A percentile compares a stretch with the other conserved stretches of the same genome.
These are phyloP conservation scores for Takashimella koratensis DNA, from an alignment of 1,284 basidiomycete species.

Conservation along the genomic window DNA sequence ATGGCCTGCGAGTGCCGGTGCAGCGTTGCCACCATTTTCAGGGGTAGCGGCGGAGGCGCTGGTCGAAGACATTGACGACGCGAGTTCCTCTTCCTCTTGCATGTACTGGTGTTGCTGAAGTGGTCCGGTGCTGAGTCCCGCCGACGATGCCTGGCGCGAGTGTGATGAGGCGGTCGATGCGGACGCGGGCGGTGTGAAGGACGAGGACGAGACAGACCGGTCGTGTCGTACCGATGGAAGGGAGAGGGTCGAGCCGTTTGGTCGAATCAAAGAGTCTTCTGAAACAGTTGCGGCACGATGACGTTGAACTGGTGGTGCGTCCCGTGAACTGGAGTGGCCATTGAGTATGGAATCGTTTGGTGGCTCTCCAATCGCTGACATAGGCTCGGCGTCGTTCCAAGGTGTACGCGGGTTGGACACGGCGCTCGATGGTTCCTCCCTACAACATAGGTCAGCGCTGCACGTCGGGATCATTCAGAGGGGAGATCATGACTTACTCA, in stretches of 20 bases:
- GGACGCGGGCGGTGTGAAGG: constrained; percentile 20
- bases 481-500: constrained; percentile 23
- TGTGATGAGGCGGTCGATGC: constrained; percentile 37
- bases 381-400: constrained; percentile 7
- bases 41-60: constrained; percentile 2
- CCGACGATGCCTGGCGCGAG: constrained; percentile 22
- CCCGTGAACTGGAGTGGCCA: no score
- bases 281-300: constrained; percentile 26
- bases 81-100: background rate
- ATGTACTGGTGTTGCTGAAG: background rate
- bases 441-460: constrained; percentile 7
- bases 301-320: constrained; percentile 4
- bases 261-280: constrained; percentile 23
- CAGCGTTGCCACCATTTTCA: background rate
- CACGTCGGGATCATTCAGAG: background rate
- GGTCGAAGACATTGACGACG: constrained; percentile 13
- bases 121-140: background rate
- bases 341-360: no score
- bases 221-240: constrained; percentile 13
- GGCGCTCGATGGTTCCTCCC: constrained; percentile 26
- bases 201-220: constrained; percentile 11
- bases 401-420: constrained; percentile 10
- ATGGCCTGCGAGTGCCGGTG: constrained; percentile 22
- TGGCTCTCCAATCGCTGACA: constrained; percentile 1
- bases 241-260: constrained; percentile 11